Conservation (phyloP, 495 filamentous ascomycete species). For the Penicillium nucicola region DNA sequence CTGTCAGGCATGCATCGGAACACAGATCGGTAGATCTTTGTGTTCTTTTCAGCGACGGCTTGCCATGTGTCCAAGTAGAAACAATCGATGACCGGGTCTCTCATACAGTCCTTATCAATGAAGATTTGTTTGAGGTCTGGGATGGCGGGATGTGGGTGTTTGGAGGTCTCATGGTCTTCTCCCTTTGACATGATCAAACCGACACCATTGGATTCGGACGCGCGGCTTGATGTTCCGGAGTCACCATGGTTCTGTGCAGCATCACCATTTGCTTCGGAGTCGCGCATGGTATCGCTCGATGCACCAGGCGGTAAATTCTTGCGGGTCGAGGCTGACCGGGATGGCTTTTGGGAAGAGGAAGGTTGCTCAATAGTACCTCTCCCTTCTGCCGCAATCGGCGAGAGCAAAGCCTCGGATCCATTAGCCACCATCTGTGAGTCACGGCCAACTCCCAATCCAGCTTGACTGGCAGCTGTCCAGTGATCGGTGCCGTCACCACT, state of each 20-base stretch:
- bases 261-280: constrained; percentile 19
- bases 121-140: constrained; percentile 64
- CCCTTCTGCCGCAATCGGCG: constrained; percentile 56
- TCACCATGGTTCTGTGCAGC: constrained; percentile 8
- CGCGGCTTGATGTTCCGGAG: constrained; percentile 53
- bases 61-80: constrained; percentile 91
- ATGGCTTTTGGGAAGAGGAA: constrained; percentile 28
- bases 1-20: constrained; percentile 97
- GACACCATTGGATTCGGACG: constrained; percentile 71
- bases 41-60: constrained; percentile 89
- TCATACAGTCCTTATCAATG: constrained; percentile 68
- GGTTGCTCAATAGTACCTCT: constrained; percentile 53
- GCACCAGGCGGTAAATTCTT: constrained; percentile 39
- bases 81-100: constrained; percentile 74
- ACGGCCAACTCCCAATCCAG: constrained; percentile 55
- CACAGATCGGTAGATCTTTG: constrained; percentile 84
- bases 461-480: constrained; percentile 54
- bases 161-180: constrained; percentile 40
- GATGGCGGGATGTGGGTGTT: constrained; percentile 53
- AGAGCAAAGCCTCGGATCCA: constrained; percentile 63
- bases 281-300: constrained; percentile 48
- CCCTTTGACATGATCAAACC: constrained; percentile 30
- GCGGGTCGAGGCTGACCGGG: constrained; percentile 14
- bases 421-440: constrained; percentile 63
- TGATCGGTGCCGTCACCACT: constrained; percentile 72